phyloP scores from a whole-genome alignment of 2,329 filamentous ascomycete species.

The Colletotrichum sp. region DNA sequence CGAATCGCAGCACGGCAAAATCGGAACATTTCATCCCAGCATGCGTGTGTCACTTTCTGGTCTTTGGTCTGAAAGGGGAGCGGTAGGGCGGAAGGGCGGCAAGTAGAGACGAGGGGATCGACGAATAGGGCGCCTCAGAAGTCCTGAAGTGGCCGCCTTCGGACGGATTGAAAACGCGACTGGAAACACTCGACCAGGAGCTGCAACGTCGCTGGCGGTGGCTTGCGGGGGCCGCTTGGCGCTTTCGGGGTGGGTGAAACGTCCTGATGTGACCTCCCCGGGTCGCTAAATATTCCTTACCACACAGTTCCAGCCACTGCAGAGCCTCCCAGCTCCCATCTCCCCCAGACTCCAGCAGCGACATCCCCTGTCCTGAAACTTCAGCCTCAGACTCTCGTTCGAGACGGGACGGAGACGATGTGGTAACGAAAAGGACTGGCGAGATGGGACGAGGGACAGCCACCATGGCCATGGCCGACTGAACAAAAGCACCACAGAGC shows the following conservation, averaged over 20 bases:
- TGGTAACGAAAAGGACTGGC: neutral
- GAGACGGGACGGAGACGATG: neutral
- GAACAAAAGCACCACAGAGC: neutral
- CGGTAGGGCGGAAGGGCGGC: neutral
- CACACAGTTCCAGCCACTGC: neutral
- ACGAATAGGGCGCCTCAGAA: neutral
- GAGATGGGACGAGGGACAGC: neutral
- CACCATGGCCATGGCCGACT: neutral
- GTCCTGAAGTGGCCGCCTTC: neutral
- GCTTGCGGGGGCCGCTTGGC: neutral
- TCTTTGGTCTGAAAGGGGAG: neutral
- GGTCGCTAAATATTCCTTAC: neutral
- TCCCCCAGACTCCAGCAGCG: neutral
- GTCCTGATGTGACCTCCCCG: neutral
- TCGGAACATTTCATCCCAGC: neutral
- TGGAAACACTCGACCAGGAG: constrained; percentile 7
- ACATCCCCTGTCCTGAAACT: constrained; percentile 7
- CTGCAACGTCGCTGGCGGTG: neutral
- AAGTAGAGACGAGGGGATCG: constrained; percentile 10
- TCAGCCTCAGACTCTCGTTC: constrained; percentile 4
- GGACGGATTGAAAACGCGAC: constrained; percentile 15
- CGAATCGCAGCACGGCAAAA: neutral
- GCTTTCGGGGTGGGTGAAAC: constrained; percentile 9
- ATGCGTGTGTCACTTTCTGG: neutral
- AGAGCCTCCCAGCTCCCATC: neutral